Evolutionary conservation across 352 stramenopile genomes (phyloP).

Genomic region (Globisporangium uncinulatum): DNA sequence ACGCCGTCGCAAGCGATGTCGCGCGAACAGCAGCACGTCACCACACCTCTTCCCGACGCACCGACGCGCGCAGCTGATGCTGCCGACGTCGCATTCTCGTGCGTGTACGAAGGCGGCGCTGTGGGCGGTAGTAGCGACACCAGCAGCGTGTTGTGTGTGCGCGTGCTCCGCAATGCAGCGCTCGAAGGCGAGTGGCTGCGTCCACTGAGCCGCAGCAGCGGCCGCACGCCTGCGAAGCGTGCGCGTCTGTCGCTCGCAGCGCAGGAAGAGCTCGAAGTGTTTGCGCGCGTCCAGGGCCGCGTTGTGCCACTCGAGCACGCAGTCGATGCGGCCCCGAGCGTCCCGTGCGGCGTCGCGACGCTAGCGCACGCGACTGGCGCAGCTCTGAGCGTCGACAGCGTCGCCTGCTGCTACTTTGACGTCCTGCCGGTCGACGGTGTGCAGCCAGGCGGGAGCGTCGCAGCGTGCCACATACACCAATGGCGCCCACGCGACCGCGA

Average conservation of each 20-base stretch:
- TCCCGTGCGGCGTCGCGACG: neutral
- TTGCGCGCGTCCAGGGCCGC: neutral
- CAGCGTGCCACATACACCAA: conserved; percentile 41
- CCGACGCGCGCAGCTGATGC: neutral
- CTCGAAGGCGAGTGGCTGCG: conserved; percentile 33
- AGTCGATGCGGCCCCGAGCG: neutral
- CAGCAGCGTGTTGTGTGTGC: conserved; percentile 31
- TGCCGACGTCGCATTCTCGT: conserved; percentile 15
- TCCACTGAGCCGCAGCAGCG: neutral
- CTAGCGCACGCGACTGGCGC: conserved; percentile 8
- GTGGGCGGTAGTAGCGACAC: conserved; percentile 37
- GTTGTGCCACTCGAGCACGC: neutral
- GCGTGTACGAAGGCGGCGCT: conserved; percentile 42
- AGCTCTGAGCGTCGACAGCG: conserved; percentile 5
- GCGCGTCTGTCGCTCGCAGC: neutral
- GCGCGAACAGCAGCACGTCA: conserved; percentile 1
- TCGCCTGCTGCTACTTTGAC: conserved; percentile 50
- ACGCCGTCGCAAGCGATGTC: neutral
- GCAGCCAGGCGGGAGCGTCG: conserved; percentile 22
- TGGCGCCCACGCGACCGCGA: neutral
- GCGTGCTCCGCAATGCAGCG: conserved; percentile 27
- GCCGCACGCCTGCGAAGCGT: neutral
- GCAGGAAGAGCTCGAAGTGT: neutral
- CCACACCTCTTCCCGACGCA: conserved; percentile 1
- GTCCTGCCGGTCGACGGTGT: conserved; percentile 9